Percentiles rank a stretch among this genome's conserved stretches.
Conservation (phyloP, 2,329 filamentous ascomycete genomes). For the Aspergillus thermomutatus region DNA sequence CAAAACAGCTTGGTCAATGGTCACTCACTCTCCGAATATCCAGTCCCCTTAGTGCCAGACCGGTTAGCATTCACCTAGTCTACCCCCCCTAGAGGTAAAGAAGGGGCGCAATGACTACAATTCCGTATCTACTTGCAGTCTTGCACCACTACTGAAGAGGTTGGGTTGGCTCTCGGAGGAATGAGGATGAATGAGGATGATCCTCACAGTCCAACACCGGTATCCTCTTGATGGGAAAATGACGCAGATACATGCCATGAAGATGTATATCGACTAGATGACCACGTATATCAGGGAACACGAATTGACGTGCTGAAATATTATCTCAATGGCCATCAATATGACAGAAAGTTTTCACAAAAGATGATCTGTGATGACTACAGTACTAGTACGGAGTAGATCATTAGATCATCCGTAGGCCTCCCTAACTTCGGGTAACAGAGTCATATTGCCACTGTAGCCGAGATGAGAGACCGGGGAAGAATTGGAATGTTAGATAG, state of each 20-base stretch:
- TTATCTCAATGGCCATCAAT: no score
- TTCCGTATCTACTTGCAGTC: neutral
- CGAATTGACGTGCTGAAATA: neutral
- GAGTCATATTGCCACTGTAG: neutral
- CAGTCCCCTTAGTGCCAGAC: neutral
- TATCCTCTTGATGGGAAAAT: slow-evolving; percentile 1
- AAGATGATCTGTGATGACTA: no score
- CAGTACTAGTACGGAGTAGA: neutral
- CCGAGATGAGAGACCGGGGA: neutral
- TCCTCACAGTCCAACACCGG: slow-evolving; percentile 19
- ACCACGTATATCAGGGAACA: neutral
- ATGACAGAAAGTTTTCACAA: neutral
- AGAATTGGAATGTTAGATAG: neutral
- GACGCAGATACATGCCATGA: slow-evolving; percentile 5
- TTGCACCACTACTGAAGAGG: slow-evolving; percentile 6
- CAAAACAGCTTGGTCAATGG: neutral
- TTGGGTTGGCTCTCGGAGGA: slow-evolving; percentile 9
- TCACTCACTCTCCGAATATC: neutral
- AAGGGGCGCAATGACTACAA: slow-evolving; percentile 5
- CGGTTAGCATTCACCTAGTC: neutral
- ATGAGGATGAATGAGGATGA: slow-evolving; percentile 19
- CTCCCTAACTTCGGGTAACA: neutral
- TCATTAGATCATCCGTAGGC: neutral
- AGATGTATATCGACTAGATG: neutral
- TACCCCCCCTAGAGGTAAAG: slow-evolving; percentile 2